These are phyloP conservation scores for Aspergillus cejpii DNA, from an alignment of 2,329 filamentous ascomycete genomes.

Conservation along the genomic window DNA sequence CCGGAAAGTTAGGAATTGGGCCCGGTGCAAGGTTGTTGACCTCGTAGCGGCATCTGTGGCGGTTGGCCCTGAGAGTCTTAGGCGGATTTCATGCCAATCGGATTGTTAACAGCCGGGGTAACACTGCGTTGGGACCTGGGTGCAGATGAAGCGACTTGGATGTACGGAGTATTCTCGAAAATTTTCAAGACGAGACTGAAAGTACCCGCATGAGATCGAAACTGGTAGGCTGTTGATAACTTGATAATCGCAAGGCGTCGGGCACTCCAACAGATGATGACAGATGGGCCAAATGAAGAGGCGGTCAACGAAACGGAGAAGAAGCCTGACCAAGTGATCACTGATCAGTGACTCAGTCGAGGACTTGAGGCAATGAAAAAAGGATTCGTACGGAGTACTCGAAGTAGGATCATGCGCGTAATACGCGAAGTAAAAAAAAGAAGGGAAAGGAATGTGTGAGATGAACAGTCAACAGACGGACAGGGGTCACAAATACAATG, in stretches of 20 bases:
- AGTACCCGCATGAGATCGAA: neutral
- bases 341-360: neutral
- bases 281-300: neutral
- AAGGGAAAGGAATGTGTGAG: neutral
- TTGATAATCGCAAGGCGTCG: constrained; percentile 17
- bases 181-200: constrained; percentile 4
- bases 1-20: constrained; percentile 11
- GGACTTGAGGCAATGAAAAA: no score
- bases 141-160: neutral
- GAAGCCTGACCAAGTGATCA: neutral
- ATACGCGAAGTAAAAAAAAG: neutral
- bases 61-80: constrained; percentile 13
- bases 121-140: neutral
- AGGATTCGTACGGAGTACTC: neutral
- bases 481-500: neutral
- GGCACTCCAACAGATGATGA: constrained; percentile 16
- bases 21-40: constrained; percentile 18
- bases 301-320: neutral
- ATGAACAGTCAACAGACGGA: neutral
- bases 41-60: constrained; percentile 18
- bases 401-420: neutral
- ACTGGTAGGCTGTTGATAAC: neutral
- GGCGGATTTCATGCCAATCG: constrained; percentile 18
- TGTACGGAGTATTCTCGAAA: constrained; percentile 1
- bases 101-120: constrained; percentile 6